Percentiles rank a stretch among this genome's conserved stretches.
These are phyloP conservation scores for Medakamo hakoo DNA, from an alignment of 139 green algal genomes.

Conservation along the genomic window DNA sequence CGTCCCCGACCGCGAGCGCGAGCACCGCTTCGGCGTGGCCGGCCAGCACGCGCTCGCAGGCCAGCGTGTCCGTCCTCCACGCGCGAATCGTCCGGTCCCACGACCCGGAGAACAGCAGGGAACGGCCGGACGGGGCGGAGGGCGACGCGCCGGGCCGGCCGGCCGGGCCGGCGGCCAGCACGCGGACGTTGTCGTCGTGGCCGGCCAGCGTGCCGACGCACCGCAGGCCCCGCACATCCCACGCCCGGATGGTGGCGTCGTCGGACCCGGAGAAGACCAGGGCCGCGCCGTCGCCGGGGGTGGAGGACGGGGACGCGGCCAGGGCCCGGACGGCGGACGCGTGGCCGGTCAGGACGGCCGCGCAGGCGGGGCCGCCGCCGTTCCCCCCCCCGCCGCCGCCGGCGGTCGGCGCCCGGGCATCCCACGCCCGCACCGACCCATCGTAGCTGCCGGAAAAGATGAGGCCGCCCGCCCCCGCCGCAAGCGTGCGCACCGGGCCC, in stretches of 20 bases:
- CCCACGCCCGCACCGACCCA: conserved; percentile 62
- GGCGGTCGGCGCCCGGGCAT: neutral
- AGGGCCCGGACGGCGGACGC: conserved; percentile 66
- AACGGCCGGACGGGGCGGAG: too few relatives aligned
- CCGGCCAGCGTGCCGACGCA: conserved; percentile 70
- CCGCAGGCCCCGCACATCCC: conserved; percentile 54
- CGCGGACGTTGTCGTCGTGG: conserved; percentile 86
- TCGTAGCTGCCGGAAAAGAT: conserved; percentile 82
- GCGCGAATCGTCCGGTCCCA: conserved; percentile 90
- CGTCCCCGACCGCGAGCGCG: conserved; percentile 54
- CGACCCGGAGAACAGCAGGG: conserved; percentile 66
- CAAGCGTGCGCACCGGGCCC: conserved; percentile 72
- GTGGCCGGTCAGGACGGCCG: conserved; percentile 45
- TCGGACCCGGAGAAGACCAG: conserved; percentile 75
- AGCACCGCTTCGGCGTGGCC: conserved; percentile 86
- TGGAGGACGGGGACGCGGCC: too few relatives aligned
- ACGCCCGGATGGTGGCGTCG: conserved; percentile 77
- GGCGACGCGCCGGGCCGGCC: too few relatives aligned
- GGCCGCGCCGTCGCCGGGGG: too few relatives aligned
- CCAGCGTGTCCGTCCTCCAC: conserved; percentile 27
- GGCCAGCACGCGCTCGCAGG: conserved; percentile 38
- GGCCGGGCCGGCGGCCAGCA: conserved; percentile 60
- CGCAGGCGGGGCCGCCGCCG: conserved; percentile 21
- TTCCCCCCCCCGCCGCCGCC: conserved; percentile 52
- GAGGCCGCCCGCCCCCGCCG: conserved; percentile 34